Evolutionary conservation across 495 filamentous ascomycete genomes (phyloP), one percentile per base, ranked within the genome.

Genomic region (Penicillium turbatum): DNA sequence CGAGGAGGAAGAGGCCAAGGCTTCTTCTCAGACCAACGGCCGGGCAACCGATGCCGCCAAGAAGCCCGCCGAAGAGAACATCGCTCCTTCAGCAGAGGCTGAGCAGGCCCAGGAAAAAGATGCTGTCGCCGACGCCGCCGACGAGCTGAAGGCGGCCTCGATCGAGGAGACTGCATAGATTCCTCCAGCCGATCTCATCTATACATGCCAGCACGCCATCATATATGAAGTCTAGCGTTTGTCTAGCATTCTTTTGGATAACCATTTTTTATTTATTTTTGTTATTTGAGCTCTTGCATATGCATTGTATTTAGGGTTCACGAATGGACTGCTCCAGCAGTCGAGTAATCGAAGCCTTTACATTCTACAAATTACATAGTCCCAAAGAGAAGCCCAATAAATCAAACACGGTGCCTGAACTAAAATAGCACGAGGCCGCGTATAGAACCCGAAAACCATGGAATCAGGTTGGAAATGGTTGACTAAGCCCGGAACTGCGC

Each of bases 81-180:
- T 76, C 54, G 70, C 65, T 39, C 71, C 74, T 21, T 74, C 75
- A 16, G 80, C 80, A 10, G 72, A 74, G 6, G 72, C 82, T 8
- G 81, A 84, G 67, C 68, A 77, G 26, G 63, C 69, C 37, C 78
- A 85, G 64, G 83, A 85, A 65, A 72, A 82, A 50, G 81, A 85
- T 50, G 81, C 77, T 10, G 79, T 57, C 9, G 71, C 72, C 7
- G 82, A 86, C 61, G 82, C 72, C 11, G 64, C 77, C 0, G 77
- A 81, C 27, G 83, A 86, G 54, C 65, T 86, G 49, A 65, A 84
- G 69, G 76, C 83, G 63, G 77, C 79, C 24, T 74, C 74, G 48
- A 62, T 86, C 27, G 82, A 85, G 67, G 81, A 86, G 53, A 67
- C 72, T 56, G 71, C 69, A 50, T 77, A 72, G 15, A 32, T 9